Percentiles rank a stretch among this genome's conserved stretches.
phyloP scores from a whole-genome alignment of 2,329 filamentous ascomycete genomes.

The Colletotrichum falcatum region DNA sequence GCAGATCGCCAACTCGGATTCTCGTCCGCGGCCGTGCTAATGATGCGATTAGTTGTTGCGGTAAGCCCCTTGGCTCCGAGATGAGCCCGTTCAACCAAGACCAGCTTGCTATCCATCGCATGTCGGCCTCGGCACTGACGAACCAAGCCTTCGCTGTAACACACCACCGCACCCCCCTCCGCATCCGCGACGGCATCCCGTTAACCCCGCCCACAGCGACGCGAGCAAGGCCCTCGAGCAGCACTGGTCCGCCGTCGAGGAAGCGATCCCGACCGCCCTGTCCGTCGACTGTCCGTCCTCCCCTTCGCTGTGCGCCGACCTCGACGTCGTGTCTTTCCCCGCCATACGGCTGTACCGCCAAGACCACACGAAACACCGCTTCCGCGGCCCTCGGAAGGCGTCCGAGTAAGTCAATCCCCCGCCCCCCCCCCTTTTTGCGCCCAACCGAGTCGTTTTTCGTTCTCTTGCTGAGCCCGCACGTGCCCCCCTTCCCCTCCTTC shows the following conservation, averaged over 20 bases:
- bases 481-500: neutral
- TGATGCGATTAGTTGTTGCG: conserved; percentile 17
- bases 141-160: conserved; percentile 23
- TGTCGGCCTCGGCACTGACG: conserved; percentile 19
- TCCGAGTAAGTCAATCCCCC: conserved; percentile 48
- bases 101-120: neutral
- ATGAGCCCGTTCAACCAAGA: neutral
- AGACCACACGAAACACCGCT: conserved; percentile 51
- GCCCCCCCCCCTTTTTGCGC: too few species aligned
- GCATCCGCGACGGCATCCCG: neutral
- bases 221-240: conserved; percentile 50
- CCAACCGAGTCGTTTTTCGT: too few species aligned
- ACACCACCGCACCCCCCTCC: neutral
- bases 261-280: conserved; percentile 44
- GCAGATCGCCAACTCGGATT: neutral
- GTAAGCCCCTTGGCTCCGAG: conserved; percentile 7
- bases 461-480: conserved; percentile 30
- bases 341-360: conserved; percentile 58
- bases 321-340: conserved; percentile 59
- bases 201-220: conserved; percentile 43
- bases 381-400: conserved; percentile 58
- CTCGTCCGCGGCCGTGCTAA: neutral
- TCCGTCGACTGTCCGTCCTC: conserved; percentile 56
- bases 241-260: conserved; percentile 50
- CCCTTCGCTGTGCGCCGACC: conserved; percentile 54